phyloP scores from a whole-genome alignment of 805 yeast species.

The Candida arabinofermentans region DNA sequence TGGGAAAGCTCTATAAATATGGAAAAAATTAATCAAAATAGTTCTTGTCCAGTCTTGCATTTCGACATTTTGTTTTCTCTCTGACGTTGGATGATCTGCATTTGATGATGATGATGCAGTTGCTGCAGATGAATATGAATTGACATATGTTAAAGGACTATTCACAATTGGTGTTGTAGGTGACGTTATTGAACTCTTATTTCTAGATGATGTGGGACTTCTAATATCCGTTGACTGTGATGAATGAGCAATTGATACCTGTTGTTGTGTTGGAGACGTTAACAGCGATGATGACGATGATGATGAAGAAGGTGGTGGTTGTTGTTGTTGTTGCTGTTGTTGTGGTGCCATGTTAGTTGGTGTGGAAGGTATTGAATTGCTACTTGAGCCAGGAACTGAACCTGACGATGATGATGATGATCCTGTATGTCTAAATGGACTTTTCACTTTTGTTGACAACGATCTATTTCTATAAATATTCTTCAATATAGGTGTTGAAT shows the following conservation, averaged over 20 bases:
- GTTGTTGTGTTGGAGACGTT: too few species aligned
- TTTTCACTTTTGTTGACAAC: conserved; percentile 17
- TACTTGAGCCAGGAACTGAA: background rate
- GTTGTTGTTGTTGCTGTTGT: background rate
- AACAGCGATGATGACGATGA: too few species aligned
- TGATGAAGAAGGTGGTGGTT: background rate
- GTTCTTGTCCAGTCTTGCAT: conserved; percentile 9
- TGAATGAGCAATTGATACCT: too few species aligned
- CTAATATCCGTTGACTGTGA: too few species aligned
- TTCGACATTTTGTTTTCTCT: conserved; percentile 11
- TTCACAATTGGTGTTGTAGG: background rate
- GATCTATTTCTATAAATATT: conserved; percentile 7
- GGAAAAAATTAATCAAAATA: conserved; percentile 27
- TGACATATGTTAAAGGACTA: background rate
- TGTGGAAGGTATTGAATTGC: conserved; percentile 5
- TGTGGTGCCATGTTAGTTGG: background rate
- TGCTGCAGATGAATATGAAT: conserved; percentile 1
- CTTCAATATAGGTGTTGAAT: background rate
- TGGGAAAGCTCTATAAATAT: conserved; percentile 32
- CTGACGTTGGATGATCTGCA: conserved; percentile 2
- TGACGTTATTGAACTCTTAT: too few species aligned
- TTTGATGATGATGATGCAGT: conserved; percentile 2
- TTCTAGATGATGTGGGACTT: too few species aligned
- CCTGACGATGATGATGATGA: conserved; percentile 11
- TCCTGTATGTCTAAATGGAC: conserved; percentile 15